A percentile compares a stretch with the other conserved stretches of the same genome.
phyloP scores from a whole-genome alignment of 768 basidiomycete species.

The Suillus discolor region DNA sequence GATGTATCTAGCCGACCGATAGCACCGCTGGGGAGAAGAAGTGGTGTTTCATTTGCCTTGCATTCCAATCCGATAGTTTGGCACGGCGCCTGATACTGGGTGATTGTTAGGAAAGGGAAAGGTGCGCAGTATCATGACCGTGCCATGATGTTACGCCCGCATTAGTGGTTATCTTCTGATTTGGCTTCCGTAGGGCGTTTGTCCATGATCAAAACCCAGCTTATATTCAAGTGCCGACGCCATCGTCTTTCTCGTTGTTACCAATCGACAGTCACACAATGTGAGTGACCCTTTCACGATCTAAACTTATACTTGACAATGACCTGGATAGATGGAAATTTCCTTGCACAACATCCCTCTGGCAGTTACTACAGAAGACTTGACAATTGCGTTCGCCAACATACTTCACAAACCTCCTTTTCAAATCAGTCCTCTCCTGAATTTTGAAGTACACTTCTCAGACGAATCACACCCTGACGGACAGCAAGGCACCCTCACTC shows the following conservation, averaged over 20 bases:
- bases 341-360: constrained; percentile 35
- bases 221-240: not conserved
- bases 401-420: constrained; percentile 38
- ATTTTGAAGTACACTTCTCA: constrained; percentile 31
- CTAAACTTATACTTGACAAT: not conserved
- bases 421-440: constrained; percentile 25
- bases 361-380: constrained; percentile 32
- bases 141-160: not conserved
- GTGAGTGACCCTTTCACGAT: constrained; percentile 1
- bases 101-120: not conserved
- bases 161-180: not conserved
- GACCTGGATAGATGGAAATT: constrained; percentile 32
- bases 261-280: not conserved
- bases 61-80: not conserved
- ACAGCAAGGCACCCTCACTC: constrained; percentile 33
- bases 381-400: constrained; percentile 35
- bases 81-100: not conserved
- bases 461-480: constrained; percentile 15
- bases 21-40: constrained; percentile 46
- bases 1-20: constrained; percentile 4
- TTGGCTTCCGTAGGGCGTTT: too few relatives aligned
- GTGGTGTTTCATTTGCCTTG: constrained; percentile 39
- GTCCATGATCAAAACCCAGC: not conserved
- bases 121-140: not conserved
- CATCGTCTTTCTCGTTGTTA: not conserved